phyloP scores from a whole-genome alignment of 1,284 basidiomycete genomes.

The Pseudozyma tsukubaensis region DNA sequence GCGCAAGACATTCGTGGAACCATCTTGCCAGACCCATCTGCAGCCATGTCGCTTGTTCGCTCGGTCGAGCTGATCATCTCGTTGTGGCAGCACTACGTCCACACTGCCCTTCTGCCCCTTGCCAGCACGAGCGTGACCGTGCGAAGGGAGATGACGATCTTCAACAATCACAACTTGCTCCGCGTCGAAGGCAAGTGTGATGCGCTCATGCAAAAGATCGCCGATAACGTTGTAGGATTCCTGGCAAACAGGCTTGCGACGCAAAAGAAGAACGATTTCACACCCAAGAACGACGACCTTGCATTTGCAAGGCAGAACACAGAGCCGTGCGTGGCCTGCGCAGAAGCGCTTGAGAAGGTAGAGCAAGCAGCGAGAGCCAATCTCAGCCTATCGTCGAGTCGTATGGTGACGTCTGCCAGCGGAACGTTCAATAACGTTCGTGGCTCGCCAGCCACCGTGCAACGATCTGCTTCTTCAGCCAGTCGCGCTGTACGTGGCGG shows the following conservation, averaged over 20 bases:
- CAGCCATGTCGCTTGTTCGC: constrained; percentile 73
- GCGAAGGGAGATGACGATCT: constrained; percentile 91
- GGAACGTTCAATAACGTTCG: constrained; percentile 18
- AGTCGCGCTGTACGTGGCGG: constrained; percentile 13
- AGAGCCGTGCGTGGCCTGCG: constrained; percentile 90
- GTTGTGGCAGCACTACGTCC: constrained; percentile 96
- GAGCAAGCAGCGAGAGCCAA: constrained; percentile 79
- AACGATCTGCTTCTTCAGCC: constrained; percentile 4
- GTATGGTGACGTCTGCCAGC: constrained; percentile 26
- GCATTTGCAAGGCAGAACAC: constrained; percentile 95
- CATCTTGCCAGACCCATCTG: constrained; percentile 78
- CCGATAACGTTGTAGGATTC: constrained; percentile 74
- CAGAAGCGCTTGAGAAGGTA: constrained; percentile 84
- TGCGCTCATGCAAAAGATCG: constrained; percentile 81
- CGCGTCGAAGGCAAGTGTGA: constrained; percentile 89
- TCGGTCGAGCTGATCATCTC: constrained; percentile 89
- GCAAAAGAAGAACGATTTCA: constrained; percentile 97
- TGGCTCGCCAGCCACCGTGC: constrained; percentile 14
- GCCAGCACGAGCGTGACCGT: constrained; percentile 86
- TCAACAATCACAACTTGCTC: constrained; percentile 89
- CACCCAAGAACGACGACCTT: constrained; percentile 84
- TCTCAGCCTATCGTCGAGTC: constrained; percentile 68
- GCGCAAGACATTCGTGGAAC: constrained; percentile 73
- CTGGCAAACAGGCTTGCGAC: constrained; percentile 79
- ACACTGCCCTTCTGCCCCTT: constrained; percentile 88